These are phyloP conservation scores for Hyphopichia pseudoburtonii DNA, from an alignment of 1,139 yeast species.

Conservation along the genomic window DNA sequence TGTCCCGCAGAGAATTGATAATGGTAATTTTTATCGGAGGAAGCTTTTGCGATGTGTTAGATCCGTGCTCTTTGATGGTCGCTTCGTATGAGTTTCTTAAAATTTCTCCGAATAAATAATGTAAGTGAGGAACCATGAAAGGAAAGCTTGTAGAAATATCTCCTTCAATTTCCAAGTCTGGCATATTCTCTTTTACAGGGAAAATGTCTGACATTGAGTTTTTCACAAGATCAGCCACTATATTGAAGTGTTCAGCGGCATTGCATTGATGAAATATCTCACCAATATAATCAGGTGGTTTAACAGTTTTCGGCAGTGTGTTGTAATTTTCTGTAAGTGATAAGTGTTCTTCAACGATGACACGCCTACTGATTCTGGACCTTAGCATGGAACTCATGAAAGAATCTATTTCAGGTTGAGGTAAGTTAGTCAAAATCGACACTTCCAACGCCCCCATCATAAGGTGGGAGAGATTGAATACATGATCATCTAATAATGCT, in stretches of 20 bases:
- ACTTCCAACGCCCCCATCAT: conserved; percentile 93
- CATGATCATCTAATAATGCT: conserved; percentile 71
- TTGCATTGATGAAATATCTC: conserved; percentile 80
- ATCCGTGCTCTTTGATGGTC: conserved; percentile 50
- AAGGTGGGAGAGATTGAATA: conserved; percentile 77
- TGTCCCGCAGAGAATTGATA: conserved; percentile 62
- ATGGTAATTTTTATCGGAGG: conserved; percentile 76
- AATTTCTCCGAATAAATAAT: conserved; percentile 82
- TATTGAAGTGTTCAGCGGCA: conserved; percentile 63
- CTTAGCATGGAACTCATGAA: conserved; percentile 77
- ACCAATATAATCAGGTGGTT: conserved; percentile 74
- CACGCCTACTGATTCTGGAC: conserved; percentile 84
- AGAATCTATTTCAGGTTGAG: conserved; percentile 62
- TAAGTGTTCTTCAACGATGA: conserved; percentile 87
- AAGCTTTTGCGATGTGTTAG: conserved; percentile 29
- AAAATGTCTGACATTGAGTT: conserved; percentile 46
- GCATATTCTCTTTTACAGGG: conserved; percentile 62
- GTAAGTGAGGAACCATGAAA: conserved; percentile 82
- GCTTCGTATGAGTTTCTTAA: conserved; percentile 84
- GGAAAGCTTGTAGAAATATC: conserved; percentile 64
- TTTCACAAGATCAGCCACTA: conserved; percentile 51
- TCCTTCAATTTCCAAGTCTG: conserved; percentile 75
- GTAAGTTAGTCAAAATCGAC: conserved; percentile 60
- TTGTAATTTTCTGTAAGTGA: conserved; percentile 68
- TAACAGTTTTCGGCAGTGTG: conserved; percentile 41